Percentiles rank a stretch among this genome's conserved stretches.
Evolutionary conservation across 2,329 filamentous ascomycete genomes (phyloP).

Genomic region (Colletotrichum cordylinicola): DNA sequence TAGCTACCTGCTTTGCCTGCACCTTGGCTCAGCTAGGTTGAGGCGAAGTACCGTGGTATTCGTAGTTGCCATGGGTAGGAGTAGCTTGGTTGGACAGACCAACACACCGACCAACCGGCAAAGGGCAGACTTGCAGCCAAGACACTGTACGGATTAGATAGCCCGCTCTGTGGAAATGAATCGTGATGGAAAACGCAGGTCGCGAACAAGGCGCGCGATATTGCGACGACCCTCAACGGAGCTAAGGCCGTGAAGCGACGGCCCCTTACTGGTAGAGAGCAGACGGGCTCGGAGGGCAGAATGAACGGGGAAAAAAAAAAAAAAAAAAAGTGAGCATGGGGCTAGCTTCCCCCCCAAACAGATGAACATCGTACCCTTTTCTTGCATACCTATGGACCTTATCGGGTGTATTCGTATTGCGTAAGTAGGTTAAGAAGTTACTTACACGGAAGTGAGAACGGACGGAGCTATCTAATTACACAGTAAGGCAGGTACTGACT

Average conservation of each 20-base stretch:
- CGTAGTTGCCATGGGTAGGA: neutral
- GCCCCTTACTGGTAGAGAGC: neutral
- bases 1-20: neutral
- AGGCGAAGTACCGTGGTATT: neutral
- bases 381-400: neutral
- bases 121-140: neutral
- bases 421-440: neutral
- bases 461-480: neutral
- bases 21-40: neutral
- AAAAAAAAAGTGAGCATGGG: neutral
- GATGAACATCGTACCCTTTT: neutral
- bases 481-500: neutral
- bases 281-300: neutral
- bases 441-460: neutral
- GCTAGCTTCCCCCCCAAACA: neutral
- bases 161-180: neutral
- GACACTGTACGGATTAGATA: neutral
- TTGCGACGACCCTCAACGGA: neutral
- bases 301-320: neutral
- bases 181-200: neutral
- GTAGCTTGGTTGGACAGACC: neutral
- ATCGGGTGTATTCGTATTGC: neutral
- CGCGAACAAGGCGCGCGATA: neutral
- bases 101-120: neutral
- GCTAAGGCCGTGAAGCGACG: constrained; percentile 1